Conservation (phyloP, 805 yeast genomes). For the Geotrichum ghanense region DNA sequence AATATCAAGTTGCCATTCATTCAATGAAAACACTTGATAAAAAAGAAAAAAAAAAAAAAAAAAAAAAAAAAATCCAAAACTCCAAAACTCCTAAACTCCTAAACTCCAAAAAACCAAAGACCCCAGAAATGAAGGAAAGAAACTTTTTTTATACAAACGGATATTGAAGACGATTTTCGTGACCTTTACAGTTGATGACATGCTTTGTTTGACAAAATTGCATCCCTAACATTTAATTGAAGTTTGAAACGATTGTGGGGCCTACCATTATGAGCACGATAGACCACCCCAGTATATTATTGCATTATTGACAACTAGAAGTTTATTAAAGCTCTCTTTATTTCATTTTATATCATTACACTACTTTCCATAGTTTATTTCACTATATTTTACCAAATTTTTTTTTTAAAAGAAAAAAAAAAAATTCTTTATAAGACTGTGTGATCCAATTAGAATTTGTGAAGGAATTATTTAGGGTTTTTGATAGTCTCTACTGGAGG, state of each 20-base stretch:
- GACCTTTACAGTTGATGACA: neutral
- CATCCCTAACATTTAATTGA: neutral
- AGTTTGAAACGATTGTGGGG: neutral
- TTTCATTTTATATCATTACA: too few relatives aligned
- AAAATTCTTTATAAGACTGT: too few relatives aligned
- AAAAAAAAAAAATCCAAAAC: neutral
- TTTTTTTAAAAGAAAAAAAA: too few relatives aligned
- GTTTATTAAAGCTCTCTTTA: neutral
- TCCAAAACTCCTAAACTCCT: neutral
- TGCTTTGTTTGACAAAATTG: conserved; percentile 1
- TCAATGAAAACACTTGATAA: neutral
- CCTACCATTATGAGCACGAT: neutral
- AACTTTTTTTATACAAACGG: too few relatives aligned
- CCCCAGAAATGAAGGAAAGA: too few relatives aligned
- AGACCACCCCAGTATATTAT: neutral
- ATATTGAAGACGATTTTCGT: neutral
- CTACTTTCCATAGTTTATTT: too few relatives aligned
- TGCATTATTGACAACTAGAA: conserved; percentile 1
- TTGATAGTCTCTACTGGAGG: too few relatives aligned
- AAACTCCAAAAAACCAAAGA: too few relatives aligned
- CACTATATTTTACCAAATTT: too few relatives aligned
- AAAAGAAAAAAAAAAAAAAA: too few relatives aligned
- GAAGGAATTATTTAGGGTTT: too few relatives aligned
- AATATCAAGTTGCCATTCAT: neutral
- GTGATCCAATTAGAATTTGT: too few relatives aligned